Base-by-base conservation (phyloP, 148 eudicot genomes). In the Amaranthus palmeri region DNA sequence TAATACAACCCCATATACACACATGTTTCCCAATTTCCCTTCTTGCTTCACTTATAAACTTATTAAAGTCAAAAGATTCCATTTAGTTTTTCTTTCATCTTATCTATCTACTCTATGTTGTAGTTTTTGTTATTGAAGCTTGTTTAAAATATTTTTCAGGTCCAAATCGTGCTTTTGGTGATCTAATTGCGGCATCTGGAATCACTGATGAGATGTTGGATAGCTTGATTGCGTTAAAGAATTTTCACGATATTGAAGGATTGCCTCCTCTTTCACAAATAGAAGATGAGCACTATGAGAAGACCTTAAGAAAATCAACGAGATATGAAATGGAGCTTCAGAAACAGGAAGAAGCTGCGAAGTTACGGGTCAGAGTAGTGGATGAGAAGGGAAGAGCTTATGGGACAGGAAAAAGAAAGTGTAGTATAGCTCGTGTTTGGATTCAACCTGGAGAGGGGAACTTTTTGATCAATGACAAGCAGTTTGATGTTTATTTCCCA, bases 361-460 rank as follows among this genome's bases (percentile, higher is more conserved):
- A 85, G 58, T 81, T 91, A 70, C 84, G 98, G 47, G 96, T 93
- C 45, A 80, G 90, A 75, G 67, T 81, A 76, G 90, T 93, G 40
- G 98, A 91, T 68, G 87, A 78, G 17, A 85, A 93, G 77, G 98
- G 96, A 69, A 91, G 97, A 82, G 97, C 98, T 70, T 93, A 93
- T 79, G 98, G 97, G 49, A 91, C 97, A 18, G 98, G 98, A 78
- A 87, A 74, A 77, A 86, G 98, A 77, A 93, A 93, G 80, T 91
- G 97, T 64, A 91, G 98, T 70, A 84, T 91, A 44, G 98, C 98
- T 66, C 88, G 92, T 71, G 98, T 93, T 43, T 93, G 97, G 96
- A 79, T 93, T 75, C 82, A 93, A 76, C 98, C 98, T 59, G 98
- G 98, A 43, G 89, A 86, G 46, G 98, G 98, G 7, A 88, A 86